A percentile compares a stretch with the other conserved stretches of the same genome.
Evolutionary conservation across 345 rosid genomes (phyloP).

Genomic region (Raphanus raphanistrum): DNA sequence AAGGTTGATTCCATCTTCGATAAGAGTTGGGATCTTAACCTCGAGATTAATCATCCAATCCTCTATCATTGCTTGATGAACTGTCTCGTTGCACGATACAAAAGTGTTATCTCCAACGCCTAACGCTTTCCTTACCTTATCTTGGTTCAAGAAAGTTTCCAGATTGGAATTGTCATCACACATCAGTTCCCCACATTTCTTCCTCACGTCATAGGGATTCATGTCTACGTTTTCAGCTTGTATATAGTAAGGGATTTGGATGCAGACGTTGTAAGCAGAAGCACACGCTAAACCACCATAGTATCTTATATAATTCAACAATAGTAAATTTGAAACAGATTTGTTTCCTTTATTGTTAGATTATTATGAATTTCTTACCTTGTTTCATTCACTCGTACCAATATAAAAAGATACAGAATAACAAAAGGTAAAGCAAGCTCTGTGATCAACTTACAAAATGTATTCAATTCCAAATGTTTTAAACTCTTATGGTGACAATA

Average conservation of each 20-base stretch:
- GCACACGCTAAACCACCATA: conserved; percentile 43
- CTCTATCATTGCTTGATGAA: conserved; percentile 45
- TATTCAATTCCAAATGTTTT: conserved; percentile 12
- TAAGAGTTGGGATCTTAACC: conserved; percentile 68
- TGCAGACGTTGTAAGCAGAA: conserved; percentile 43
- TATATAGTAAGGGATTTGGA: conserved; percentile 42
- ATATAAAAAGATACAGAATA: conserved; percentile 13
- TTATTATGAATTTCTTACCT: not conserved
- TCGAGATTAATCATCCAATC: conserved; percentile 81
- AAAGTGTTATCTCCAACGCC: conserved; percentile 68
- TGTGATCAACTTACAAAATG: conserved; percentile 22
- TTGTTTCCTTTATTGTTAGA: not conserved
- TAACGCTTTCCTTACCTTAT: conserved; percentile 54
- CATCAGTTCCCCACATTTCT: conserved; percentile 53
- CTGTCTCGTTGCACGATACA: conserved; percentile 64
- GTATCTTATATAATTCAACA: not conserved
- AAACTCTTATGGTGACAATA: not conserved
- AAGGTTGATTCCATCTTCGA: conserved; percentile 61
- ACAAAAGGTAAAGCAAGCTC: not conserved
- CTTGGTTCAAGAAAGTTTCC: conserved; percentile 60
- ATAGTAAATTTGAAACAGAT: not conserved
- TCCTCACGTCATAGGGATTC: conserved; percentile 78
- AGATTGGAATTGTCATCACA: conserved; percentile 60
- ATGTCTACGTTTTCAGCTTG: conserved; percentile 16
- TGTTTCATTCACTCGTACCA: not conserved